These are phyloP conservation scores for Solanum paucissectum DNA, from an alignment of 257 asterid species.

Conservation along the genomic window DNA sequence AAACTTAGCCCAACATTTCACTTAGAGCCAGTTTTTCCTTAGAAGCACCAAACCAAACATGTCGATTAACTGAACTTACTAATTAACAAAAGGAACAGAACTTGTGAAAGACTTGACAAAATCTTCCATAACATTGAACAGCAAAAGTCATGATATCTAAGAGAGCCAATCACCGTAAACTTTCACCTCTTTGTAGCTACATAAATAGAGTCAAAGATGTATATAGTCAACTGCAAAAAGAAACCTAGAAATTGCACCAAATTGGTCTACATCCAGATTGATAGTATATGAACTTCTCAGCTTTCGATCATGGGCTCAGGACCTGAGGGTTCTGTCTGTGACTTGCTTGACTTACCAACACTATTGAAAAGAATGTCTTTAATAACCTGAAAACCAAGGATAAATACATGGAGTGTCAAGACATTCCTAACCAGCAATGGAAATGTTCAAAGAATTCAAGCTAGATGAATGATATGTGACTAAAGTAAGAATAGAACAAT, in stretches of 20 bases:
- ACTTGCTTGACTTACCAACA: slow-evolving; percentile 47
- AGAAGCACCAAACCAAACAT: background rate
- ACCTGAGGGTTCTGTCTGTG: slow-evolving; percentile 43
- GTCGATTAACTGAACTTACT: background rate
- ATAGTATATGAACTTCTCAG: slow-evolving; percentile 15
- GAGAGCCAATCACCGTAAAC: background rate
- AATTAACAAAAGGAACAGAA: background rate
- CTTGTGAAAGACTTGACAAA: background rate
- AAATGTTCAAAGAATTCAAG: background rate
- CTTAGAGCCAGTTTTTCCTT: background rate
- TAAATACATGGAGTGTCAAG: background rate
- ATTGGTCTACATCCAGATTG: background rate
- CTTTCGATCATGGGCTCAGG: slow-evolving; percentile 93
- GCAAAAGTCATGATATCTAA: background rate
- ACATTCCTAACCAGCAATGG: background rate
- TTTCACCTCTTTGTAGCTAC: background rate
- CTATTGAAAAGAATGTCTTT: slow-evolving; percentile 92
- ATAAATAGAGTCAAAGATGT: background rate
- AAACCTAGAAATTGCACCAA: background rate
- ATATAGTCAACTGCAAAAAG: background rate
- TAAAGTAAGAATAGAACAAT: background rate
- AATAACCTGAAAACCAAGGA: slow-evolving; percentile 50
- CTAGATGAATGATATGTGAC: background rate
- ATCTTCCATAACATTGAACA: background rate
- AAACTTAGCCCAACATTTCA: background rate